A percentile compares a stretch with the other conserved stretches of the same genome.
These are phyloP conservation scores for Nakazawaea anatomiae DNA, from an alignment of 805 yeast genomes.

Conservation along the genomic window DNA sequence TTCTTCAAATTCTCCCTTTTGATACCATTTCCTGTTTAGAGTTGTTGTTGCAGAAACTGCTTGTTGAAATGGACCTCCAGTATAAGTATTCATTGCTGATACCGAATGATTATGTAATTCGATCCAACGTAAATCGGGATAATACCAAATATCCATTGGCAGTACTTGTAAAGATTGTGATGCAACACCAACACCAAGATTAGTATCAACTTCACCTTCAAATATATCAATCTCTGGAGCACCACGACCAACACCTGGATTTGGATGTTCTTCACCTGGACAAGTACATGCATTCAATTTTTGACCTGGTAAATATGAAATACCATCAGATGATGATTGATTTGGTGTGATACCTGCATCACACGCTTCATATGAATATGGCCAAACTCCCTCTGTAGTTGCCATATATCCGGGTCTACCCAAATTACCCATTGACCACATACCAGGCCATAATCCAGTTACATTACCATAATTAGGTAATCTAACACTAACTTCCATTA, in stretches of 20 bases:
- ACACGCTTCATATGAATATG: slow-evolving; percentile 40
- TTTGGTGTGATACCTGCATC: slow-evolving; percentile 47
- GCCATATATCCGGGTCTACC: slow-evolving; percentile 45
- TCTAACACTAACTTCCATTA: slow-evolving; percentile 33
- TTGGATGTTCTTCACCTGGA: slow-evolving; percentile 39
- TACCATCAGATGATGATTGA: slow-evolving; percentile 42
- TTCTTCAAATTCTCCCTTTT: slow-evolving; percentile 25
- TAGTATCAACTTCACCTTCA: slow-evolving; percentile 37
- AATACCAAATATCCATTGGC: slow-evolving; percentile 47
- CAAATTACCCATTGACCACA: slow-evolving; percentile 44
- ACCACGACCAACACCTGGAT: slow-evolving; percentile 42
- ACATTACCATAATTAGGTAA: slow-evolving; percentile 38
- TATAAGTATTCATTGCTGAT: slow-evolving; percentile 38
- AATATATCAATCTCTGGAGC: slow-evolving; percentile 46
- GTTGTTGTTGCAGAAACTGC: slow-evolving; percentile 42
- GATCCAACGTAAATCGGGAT: slow-evolving; percentile 41
- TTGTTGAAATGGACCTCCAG: slow-evolving; percentile 48
- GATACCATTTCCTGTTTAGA: slow-evolving; percentile 40
- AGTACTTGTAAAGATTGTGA: slow-evolving; percentile 48
- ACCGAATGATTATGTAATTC: slow-evolving; percentile 33
- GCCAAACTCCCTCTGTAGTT: slow-evolving; percentile 47
- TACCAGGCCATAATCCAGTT: slow-evolving; percentile 46
- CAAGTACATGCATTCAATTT: slow-evolving; percentile 38
- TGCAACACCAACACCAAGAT: slow-evolving; percentile 31
- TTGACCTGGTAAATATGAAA: slow-evolving; percentile 41